A percentile compares a stretch with the other conserved stretches of the same genome.
phyloP scores from a whole-genome alignment of 2,329 filamentous ascomycete species.

The Hysterium pulicare region DNA sequence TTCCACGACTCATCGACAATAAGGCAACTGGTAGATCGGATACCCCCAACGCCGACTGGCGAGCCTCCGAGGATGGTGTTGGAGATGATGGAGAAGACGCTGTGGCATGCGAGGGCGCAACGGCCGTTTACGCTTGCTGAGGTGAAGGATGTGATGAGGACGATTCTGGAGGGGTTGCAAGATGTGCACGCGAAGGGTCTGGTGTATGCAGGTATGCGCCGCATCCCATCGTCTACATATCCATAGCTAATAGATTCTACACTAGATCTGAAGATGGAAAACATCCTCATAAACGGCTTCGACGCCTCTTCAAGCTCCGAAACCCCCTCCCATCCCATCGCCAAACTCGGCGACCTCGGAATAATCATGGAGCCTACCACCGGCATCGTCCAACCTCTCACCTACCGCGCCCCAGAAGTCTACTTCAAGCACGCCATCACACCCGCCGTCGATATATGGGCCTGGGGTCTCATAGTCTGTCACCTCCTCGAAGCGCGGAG shows the following conservation, averaged over 20 bases:
- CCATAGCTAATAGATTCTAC: background rate
- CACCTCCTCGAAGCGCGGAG: slow-evolving; percentile 26
- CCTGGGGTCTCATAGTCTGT: slow-evolving; percentile 22
- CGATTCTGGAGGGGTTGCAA: background rate
- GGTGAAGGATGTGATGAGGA: background rate
- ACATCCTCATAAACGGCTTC: background rate
- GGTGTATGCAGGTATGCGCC: background rate
- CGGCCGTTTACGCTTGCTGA: background rate
- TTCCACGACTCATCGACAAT: background rate
- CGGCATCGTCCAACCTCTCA: slow-evolving; percentile 22
- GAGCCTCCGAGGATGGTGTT: background rate
- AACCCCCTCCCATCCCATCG: background rate
- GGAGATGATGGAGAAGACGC: background rate
- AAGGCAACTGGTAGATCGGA: background rate
- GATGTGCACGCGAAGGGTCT: background rate
- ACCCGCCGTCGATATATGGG: slow-evolving; percentile 23
- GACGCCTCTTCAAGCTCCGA: background rate
- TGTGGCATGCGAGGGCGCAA: background rate
- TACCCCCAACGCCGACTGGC: background rate
- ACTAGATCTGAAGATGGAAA: background rate
- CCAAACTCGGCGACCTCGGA: background rate
- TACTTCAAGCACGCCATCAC: slow-evolving; percentile 24
- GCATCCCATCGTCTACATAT: background rate
- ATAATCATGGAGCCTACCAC: slow-evolving; percentile 18
- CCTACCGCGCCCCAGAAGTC: slow-evolving; percentile 26